Base-by-base conservation (phyloP, 208 protist species). In the Trypanosoma caninum region DNA sequence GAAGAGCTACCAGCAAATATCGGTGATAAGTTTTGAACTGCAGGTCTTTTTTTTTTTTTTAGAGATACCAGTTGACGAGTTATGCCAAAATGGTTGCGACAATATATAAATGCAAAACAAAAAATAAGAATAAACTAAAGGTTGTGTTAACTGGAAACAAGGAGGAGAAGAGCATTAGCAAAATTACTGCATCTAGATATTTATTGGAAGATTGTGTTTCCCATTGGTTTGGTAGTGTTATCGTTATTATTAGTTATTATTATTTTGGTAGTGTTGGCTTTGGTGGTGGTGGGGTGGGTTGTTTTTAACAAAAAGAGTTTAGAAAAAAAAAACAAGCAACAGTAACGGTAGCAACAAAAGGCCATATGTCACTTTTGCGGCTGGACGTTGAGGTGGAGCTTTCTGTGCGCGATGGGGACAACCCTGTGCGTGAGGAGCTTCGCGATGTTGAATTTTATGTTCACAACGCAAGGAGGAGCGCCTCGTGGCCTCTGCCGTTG, bases 1-100 rank as follows among this genome's bases (percentile, higher is more conserved):
- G 94, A 98, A 25, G 94, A 98, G 77, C 94, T 99, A 78, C 97
- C 97, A 3, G 71, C 76, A 16, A 91, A 89, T 50, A 77, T 89
- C 61, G 80, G 78, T 11, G 82, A 89, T 13, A 73, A 80, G 46
- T 57, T 92, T 54, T 89, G 83, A 61, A 10, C 10, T 2, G 20
- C 18, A n/a, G n/a, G n/a, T n/a, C n/a, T n/a, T n/a, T n/a, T n/a
- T n/a, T n/a, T n/a, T n/a, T n/a, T n/a, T n/a, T n/a, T n/a, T n/a
- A n/a, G n/a, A n/a, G n/a, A n/a, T n/a, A n/a, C n/a, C n/a, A n/a
- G n/a, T n/a, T n/a, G n/a, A n/a, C n/a, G n/a, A n/a, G n/a, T n/a
- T n/a, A n/a, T n/a, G n/a, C n/a, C n/a, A n/a, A n/a, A n/a, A n/a
- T n/a, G n/a, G n/a, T n/a, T n/a, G n/a, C n/a, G n/a, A n/a, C n/a